A percentile compares a stretch with the other conserved stretches of the same genome.
phyloP scores from a whole-genome alignment of 2,329 filamentous ascomycete species.

The Aureobasidium namibiae region DNA sequence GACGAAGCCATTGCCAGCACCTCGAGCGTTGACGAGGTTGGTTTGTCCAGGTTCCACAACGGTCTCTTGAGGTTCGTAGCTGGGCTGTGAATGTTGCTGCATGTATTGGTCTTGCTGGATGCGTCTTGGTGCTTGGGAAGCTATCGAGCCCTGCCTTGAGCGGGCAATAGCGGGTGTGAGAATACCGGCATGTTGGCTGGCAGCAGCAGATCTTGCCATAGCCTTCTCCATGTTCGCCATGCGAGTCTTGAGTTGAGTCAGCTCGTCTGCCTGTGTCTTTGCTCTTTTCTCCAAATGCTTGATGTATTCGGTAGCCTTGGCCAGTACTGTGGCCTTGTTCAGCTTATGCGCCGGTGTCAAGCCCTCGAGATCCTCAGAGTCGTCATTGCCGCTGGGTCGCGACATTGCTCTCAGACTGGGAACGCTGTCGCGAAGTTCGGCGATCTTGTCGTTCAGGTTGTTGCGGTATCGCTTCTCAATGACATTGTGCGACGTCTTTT shows the following conservation, averaged over 20 bases:
- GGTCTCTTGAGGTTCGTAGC: constrained; percentile 24
- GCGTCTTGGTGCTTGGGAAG: constrained; percentile 3
- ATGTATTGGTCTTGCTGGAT: constrained; percentile 25
- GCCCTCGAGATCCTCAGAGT: constrained; percentile 62
- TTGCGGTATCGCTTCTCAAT: constrained; percentile 96
- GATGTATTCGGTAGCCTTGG: constrained; percentile 95
- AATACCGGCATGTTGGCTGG: background rate
- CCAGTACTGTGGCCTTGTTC: constrained; percentile 94
- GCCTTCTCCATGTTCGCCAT: constrained; percentile 60
- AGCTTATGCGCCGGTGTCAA: constrained; percentile 80
- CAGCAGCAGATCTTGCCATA: constrained; percentile 36
- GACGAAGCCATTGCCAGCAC: constrained; percentile 42
- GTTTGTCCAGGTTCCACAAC: constrained; percentile 26
- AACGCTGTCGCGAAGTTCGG: constrained; percentile 82
- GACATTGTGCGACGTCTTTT: constrained; percentile 97
- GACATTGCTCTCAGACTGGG: constrained; percentile 81
- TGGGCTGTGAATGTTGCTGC: constrained; percentile 24
- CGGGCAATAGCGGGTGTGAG: constrained; percentile 25
- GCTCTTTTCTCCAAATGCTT: constrained; percentile 88
- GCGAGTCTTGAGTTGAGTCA: constrained; percentile 66
- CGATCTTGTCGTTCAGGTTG: constrained; percentile 95
- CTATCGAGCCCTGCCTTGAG: constrained; percentile 10
- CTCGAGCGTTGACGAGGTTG: constrained; percentile 31
- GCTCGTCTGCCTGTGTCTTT: constrained; percentile 72
- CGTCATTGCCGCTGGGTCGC: constrained; percentile 52